Base-by-base conservation (phyloP, 2,329 filamentous ascomycete species). In the Delphinella strobiligena region DNA sequence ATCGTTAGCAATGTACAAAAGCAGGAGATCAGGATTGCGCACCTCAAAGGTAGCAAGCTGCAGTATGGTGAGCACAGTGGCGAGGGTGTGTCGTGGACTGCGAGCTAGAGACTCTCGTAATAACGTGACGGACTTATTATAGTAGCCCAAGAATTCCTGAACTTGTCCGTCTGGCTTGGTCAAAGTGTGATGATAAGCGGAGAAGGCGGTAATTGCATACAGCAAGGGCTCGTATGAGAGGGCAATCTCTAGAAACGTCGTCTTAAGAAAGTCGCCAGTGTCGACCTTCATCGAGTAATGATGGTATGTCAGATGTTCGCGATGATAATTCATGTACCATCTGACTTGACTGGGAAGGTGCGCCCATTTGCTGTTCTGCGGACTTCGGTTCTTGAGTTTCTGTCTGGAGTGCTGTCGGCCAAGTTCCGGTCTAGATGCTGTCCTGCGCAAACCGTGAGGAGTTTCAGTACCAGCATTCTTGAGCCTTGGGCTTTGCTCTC, bases 41-140 rank as follows among this genome's bases (percentile, higher is more conserved):
- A 93, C 87, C 74, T 98, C 91, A 41, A 95, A 91, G 3, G 85
- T 93, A 40, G 88, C 87, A 36, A 96, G 72, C 53, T 96, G 88
- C 31, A 98, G 64, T 15, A 96, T 88, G 0, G 89, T 93, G 44
- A 95, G 59, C 22, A 96, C 67, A 0, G 81, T 94, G 5, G 80
- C 74, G 36, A 87, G 69, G 24, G 67, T 81, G 47, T 84, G 78
- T 44, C 75, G 75, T 47, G 86, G 79, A 42, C 77, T 78, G 39
- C 72, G 78, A 45, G 78, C 76, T 14, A 96, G 64, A 4, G 78
- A 80, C 24, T 71, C 69, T 7, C 93, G 69, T 14, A 98, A 70
- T 18, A 86, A 64, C 1, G 74, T 80, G 19, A 98, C 81, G 8
- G 89, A 88, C 54, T 78, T 81, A 59, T 94, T 88, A 64, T 96